Evolutionary conservation across 2,329 filamentous ascomycete genomes (phyloP).

Genomic region (Xylariaceae sp.): DNA sequence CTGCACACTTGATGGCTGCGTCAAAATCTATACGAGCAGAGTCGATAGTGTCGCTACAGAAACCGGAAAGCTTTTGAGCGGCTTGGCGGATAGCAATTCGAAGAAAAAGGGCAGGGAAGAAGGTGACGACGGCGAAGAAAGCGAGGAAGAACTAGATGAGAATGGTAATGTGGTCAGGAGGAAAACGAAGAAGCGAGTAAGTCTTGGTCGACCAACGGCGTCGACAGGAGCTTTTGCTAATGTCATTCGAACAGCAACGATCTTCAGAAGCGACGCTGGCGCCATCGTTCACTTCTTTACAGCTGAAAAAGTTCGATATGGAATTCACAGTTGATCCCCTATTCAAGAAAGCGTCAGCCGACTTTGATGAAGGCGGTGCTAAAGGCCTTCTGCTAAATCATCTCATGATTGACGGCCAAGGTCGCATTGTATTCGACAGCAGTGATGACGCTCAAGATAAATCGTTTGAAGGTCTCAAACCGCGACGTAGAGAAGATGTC

Average conservation of each 20-base stretch:
- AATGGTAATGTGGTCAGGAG: conserved; percentile 53
- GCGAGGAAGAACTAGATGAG: conserved; percentile 59
- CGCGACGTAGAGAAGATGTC: conserved; percentile 30
- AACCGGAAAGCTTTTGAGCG: conserved; percentile 90
- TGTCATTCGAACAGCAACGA: conserved; percentile 48
- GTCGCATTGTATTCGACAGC: conserved; percentile 96
- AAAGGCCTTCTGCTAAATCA: conserved; percentile 95
- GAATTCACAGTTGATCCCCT: conserved; percentile 95
- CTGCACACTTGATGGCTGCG: conserved; percentile 94
- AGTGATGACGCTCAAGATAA: conserved; percentile 74
- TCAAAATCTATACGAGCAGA: conserved; percentile 98
- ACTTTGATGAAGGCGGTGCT: conserved; percentile 96
- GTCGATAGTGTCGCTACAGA: conserved; percentile 98
- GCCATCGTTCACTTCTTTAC: conserved; percentile 79
- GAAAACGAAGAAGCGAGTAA: conserved; percentile 72
- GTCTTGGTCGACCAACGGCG: conserved; percentile 11
- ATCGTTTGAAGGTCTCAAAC: conserved; percentile 35
- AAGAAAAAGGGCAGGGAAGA: conserved; percentile 65
- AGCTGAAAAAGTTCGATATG: conserved; percentile 95
- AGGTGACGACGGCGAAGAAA: conserved; percentile 64
- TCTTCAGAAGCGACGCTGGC: conserved; percentile 92
- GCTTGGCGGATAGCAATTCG: conserved; percentile 80
- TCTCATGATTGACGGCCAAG: conserved; percentile 87
- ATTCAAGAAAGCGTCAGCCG: conserved; percentile 98
- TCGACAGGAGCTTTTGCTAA: conserved; percentile 13